Evolutionary conservation across 2,329 filamentous ascomycete genomes (phyloP).

Genomic region (Curvularia lunata): DNA sequence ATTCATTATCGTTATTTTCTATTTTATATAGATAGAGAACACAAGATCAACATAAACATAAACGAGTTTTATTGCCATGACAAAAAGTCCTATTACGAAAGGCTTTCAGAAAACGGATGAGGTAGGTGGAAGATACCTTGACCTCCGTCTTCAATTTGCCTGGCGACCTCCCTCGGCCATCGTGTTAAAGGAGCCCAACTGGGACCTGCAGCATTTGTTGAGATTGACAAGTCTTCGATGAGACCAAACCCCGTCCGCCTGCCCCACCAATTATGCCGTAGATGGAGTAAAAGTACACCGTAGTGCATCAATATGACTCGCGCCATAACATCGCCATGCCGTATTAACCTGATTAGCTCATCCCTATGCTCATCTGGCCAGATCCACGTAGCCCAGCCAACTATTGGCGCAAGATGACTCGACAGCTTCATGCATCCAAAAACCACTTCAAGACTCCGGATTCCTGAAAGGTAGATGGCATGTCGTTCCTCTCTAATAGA

Average conservation of each 20-base stretch:
- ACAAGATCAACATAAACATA: too few species aligned
- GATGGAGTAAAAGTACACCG: constrained; percentile 17
- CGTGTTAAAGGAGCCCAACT: constrained; percentile 1
- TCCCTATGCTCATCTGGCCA: constrained; percentile 1
- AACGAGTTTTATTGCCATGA: background rate
- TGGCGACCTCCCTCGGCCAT: constrained; percentile 1
- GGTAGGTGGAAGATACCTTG: background rate
- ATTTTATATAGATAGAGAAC: background rate
- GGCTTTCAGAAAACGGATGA: background rate
- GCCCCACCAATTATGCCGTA: constrained; percentile 15
- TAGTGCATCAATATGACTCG: constrained; percentile 16
- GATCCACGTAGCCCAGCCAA: constrained; percentile 17
- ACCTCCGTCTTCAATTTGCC: background rate
- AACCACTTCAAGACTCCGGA: background rate
- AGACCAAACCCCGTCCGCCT: constrained; percentile 7
- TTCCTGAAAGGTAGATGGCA: background rate
- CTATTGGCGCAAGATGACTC: constrained; percentile 4
- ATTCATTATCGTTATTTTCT: background rate
- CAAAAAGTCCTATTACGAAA: background rate
- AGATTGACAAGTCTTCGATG: constrained; percentile 10
- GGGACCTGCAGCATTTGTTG: constrained; percentile 5
- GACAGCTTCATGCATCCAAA: background rate
- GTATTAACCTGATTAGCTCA: constrained; percentile 11
- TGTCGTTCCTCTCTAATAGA: background rate
- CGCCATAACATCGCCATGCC: constrained; percentile 16